A percentile compares a stretch with the other conserved stretches of the same genome.
These are phyloP conservation scores for Xanthoconium purpureum DNA, from an alignment of 768 basidiomycete genomes.

Conservation along the genomic window DNA sequence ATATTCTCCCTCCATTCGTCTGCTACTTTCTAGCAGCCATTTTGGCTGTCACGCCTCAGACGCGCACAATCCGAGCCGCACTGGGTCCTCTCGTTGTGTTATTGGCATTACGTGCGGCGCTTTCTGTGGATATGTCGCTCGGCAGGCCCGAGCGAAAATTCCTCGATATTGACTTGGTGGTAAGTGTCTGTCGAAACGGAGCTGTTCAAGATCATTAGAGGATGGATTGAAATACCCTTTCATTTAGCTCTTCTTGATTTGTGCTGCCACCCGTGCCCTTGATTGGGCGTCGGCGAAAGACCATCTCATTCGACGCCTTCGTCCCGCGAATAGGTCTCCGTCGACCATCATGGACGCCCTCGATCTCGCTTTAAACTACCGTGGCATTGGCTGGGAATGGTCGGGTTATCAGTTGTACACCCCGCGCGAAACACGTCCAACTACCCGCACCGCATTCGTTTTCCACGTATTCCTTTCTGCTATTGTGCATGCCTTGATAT, in stretches of 20 bases:
- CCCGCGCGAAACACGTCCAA: neutral
- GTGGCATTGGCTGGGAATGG: conserved; percentile 4
- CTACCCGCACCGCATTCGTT: neutral
- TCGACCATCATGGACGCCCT: neutral
- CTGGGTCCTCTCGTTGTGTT: neutral
- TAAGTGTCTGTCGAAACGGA: neutral
- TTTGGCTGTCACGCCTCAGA: neutral
- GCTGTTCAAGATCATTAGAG: neutral
- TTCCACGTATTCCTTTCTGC: neutral
- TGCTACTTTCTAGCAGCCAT: neutral
- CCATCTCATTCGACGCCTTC: neutral
- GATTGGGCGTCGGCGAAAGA: neutral
- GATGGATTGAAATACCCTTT: neutral
- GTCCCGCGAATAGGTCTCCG: neutral
- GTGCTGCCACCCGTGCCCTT: neutral
- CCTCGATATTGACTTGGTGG: neutral
- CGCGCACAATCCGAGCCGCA: neutral
- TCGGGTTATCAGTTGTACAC: neutral
- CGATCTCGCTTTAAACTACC: neutral
- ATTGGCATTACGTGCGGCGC: neutral
- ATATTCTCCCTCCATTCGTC: neutral
- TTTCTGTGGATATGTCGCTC: conserved; percentile 1
- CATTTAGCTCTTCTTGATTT: neutral
- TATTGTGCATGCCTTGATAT: neutral
- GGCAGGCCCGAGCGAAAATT: neutral